Conservation (phyloP, 176 grass and related monocot species). For the Carex cristatella region DNA sequence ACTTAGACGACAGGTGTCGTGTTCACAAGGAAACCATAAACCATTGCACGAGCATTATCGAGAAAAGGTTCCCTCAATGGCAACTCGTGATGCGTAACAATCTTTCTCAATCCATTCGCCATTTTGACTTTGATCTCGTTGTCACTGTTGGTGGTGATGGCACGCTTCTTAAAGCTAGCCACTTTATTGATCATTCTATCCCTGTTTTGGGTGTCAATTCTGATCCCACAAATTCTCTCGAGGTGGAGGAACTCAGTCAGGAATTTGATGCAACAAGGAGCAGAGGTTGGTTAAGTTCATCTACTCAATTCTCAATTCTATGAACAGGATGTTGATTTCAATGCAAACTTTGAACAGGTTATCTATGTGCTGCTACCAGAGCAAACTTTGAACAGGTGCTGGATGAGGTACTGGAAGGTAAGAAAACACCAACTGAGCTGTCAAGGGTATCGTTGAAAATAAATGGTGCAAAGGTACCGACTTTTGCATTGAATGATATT, state of each 20-base stretch:
- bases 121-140: slow-evolving; percentile 59
- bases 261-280: slow-evolving; percentile 93
- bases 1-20: slow-evolving; percentile 68
- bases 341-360: slow-evolving; percentile 15
- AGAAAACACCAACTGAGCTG: slow-evolving; percentile 43
- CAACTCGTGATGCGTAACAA: slow-evolving; percentile 48
- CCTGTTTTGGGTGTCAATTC: slow-evolving; percentile 91
- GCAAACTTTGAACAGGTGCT: slow-evolving; percentile 66
- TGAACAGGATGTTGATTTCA: neutral
- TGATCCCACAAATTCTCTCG: slow-evolving; percentile 63
- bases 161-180: slow-evolving; percentile 73
- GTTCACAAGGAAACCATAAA: slow-evolving; percentile 76
- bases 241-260: slow-evolving; percentile 77
- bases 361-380: slow-evolving; percentile 78
- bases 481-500: slow-evolving; percentile 87
- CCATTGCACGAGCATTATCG: slow-evolving; percentile 48
- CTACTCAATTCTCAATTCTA: neutral
- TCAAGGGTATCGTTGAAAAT: slow-evolving; percentile 70
- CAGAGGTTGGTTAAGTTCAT: slow-evolving; percentile 24
- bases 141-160: slow-evolving; percentile 83
- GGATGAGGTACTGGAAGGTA: slow-evolving; percentile 62
- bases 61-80: slow-evolving; percentile 46
- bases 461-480: slow-evolving; percentile 45
- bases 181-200: slow-evolving; percentile 65
- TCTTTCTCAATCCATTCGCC: slow-evolving; percentile 44